These are phyloP conservation scores for Ceratorhiza oryzae-sativae DNA, from an alignment of 1,284 basidiomycete genomes.

Conservation along the genomic window DNA sequence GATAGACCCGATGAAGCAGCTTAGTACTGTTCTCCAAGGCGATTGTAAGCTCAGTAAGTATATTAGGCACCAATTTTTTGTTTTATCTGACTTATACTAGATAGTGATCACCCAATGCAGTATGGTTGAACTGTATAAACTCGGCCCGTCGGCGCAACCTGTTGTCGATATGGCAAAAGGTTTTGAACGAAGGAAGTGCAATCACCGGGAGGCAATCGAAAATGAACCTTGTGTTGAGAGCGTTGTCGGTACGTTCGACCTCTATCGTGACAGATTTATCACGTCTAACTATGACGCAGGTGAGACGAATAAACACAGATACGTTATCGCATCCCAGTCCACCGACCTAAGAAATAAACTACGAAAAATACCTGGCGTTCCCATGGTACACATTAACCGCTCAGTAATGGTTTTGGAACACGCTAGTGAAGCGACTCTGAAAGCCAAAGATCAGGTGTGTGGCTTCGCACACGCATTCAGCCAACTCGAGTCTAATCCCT, in stretches of 20 bases:
- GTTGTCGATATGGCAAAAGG: conserved; percentile 88
- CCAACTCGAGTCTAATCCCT: background rate
- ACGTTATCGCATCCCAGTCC: conserved; percentile 84
- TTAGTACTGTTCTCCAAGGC: conserved; percentile 79
- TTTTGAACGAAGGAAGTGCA: conserved; percentile 93
- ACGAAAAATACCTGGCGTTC: conserved; percentile 77
- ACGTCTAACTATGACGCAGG: conserved; percentile 57
- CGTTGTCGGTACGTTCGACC: conserved; percentile 72
- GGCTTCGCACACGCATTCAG: background rate
- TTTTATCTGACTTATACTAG: conserved; percentile 38
- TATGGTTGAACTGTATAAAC: conserved; percentile 86
- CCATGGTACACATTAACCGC: conserved; percentile 87
- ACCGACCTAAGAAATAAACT: conserved; percentile 69
- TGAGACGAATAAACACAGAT: conserved; percentile 87
- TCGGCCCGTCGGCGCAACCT: conserved; percentile 72
- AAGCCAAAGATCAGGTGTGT: conserved; percentile 69
- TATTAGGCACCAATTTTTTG: conserved; percentile 40
- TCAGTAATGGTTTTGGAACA: conserved; percentile 91
- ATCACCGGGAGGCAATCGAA: conserved; percentile 83
- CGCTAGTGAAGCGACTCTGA: conserved; percentile 76
- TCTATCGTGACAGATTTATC: background rate
- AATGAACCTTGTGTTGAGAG: conserved; percentile 84
- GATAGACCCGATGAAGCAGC: conserved; percentile 76
- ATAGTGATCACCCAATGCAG: conserved; percentile 98
- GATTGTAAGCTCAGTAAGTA: conserved; percentile 85